Evolutionary conservation across 441 rosid genomes (phyloP).

Genomic region (Adansonia madagascariensis): DNA sequence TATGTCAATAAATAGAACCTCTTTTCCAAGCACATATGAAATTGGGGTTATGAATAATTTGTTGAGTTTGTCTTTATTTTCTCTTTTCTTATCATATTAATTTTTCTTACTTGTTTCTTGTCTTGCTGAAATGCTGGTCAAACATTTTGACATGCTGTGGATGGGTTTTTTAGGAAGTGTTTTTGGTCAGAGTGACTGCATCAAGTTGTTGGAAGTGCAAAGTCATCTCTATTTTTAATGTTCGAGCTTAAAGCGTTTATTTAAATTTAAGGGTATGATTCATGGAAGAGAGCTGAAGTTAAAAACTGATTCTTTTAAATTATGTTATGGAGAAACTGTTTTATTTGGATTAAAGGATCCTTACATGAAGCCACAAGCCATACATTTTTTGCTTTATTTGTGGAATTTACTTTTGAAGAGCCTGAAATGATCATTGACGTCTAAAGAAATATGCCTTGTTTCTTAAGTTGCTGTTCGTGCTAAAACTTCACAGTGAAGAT

Average conservation of each 20-base stretch:
- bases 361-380: slow-evolving; percentile 23
- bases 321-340: slow-evolving; percentile 26
- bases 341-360: slow-evolving; percentile 25
- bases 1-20: neutral
- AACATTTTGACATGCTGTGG: slow-evolving; percentile 56
- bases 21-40: neutral
- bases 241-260: slow-evolving; percentile 24
- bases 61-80: neutral
- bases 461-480: slow-evolving; percentile 29
- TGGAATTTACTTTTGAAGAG: slow-evolving; percentile 29
- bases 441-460: slow-evolving; percentile 23
- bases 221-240: slow-evolving; percentile 34
- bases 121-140: slow-evolving; percentile 45
- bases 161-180: slow-evolving; percentile 49
- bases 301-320: slow-evolving; percentile 27
- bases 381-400: slow-evolving; percentile 21
- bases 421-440: slow-evolving; percentile 22
- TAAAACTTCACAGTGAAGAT: slow-evolving; percentile 13
- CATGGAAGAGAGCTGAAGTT: slow-evolving; percentile 35
- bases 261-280: slow-evolving; percentile 33
- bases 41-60: slow-evolving; percentile 1
- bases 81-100: slow-evolving; percentile 25
- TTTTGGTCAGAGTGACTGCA: slow-evolving; percentile 51
- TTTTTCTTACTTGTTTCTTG: slow-evolving; percentile 22
- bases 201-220: slow-evolving; percentile 56